phyloP scores from a whole-genome alignment of 257 asterid species.

The Galeopsis tetrahit region DNA sequence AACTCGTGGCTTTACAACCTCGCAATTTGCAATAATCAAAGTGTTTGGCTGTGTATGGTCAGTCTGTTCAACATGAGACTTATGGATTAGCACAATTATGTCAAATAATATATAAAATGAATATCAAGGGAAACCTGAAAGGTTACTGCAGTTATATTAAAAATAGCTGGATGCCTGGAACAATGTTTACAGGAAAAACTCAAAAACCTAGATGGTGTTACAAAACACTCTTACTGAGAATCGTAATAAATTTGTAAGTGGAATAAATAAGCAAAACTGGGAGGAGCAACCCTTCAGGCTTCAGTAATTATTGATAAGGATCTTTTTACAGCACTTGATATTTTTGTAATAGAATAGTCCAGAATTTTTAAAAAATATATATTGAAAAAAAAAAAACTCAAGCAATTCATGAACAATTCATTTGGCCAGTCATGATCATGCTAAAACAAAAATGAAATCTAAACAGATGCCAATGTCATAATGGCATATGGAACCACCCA shows the following conservation, averaged over 20 bases:
- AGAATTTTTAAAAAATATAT: neutral
- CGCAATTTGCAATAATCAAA: constrained; percentile 88
- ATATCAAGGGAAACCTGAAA: neutral
- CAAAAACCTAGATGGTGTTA: constrained; percentile 6
- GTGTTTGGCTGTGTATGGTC: constrained; percentile 96
- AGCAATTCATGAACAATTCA: neutral
- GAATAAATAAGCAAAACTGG: constrained; percentile 20
- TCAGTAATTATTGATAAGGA: neutral
- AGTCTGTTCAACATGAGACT: constrained; percentile 54
- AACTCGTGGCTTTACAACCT: constrained; percentile 92
- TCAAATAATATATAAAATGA: neutral
- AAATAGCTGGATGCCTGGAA: neutral
- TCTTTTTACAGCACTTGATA: neutral
- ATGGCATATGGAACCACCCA: constrained; percentile 15
- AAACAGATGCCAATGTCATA: neutral
- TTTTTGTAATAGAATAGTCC: neutral
- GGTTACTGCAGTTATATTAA: constrained; percentile 5
- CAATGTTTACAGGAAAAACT: constrained; percentile 12
- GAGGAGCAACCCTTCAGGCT: neutral
- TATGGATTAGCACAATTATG: constrained; percentile 27
- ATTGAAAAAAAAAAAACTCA: neutral
- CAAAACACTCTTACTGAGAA: neutral
- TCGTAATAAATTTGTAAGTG: constrained; percentile 1
- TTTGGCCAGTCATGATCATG: neutral
- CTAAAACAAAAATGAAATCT: constrained; percentile 16